Conservation (phyloP, 208 protist genomes). For the Crithidia bombi region DNA sequence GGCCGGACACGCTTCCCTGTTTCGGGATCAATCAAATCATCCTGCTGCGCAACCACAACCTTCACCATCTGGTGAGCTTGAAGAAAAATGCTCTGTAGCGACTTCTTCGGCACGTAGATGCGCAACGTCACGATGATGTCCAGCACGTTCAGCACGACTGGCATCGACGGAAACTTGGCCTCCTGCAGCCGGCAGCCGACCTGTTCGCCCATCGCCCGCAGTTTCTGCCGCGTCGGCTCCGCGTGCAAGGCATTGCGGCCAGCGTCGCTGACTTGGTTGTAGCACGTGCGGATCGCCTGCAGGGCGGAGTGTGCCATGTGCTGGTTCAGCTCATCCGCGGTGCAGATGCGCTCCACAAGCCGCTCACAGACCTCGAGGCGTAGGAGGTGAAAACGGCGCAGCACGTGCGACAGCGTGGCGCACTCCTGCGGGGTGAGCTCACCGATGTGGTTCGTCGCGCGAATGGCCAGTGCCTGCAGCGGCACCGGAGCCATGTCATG, state of each 20-base stretch:
- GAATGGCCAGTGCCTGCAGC: slow-evolving; percentile 81
- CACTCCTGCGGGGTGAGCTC: slow-evolving; percentile 90
- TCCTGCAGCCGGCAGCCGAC: slow-evolving; percentile 82
- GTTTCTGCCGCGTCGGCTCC: slow-evolving; percentile 84
- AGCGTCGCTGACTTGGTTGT: slow-evolving; percentile 73
- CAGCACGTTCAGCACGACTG: slow-evolving; percentile 65
- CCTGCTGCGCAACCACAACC: slow-evolving; percentile 69
- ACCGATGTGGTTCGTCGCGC: slow-evolving; percentile 83
- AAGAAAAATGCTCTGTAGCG: slow-evolving; percentile 70
- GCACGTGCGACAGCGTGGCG: slow-evolving; percentile 77
- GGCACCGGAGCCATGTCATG: slow-evolving; percentile 80
- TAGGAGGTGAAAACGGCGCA: slow-evolving; percentile 81
- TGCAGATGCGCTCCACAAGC: slow-evolving; percentile 80
- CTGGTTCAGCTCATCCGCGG: slow-evolving; percentile 77
- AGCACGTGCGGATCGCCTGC: slow-evolving; percentile 73
- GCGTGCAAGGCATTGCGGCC: slow-evolving; percentile 85
- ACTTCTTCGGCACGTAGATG: slow-evolving; percentile 90
- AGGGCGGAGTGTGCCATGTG: slow-evolving; percentile 84
- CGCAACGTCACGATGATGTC: slow-evolving; percentile 86
- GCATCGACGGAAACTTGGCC: slow-evolving; percentile 67
- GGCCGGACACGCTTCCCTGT: slow-evolving; percentile 67
- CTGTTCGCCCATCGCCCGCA: slow-evolving; percentile 87
- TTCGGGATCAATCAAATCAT: slow-evolving; percentile 76
- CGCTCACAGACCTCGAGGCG: slow-evolving; percentile 88
- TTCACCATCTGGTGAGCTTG: slow-evolving; percentile 75